Evolutionary conservation across 352 stramenopile species (phyloP).

Genomic region (Thraustochytrium sp.): DNA sequence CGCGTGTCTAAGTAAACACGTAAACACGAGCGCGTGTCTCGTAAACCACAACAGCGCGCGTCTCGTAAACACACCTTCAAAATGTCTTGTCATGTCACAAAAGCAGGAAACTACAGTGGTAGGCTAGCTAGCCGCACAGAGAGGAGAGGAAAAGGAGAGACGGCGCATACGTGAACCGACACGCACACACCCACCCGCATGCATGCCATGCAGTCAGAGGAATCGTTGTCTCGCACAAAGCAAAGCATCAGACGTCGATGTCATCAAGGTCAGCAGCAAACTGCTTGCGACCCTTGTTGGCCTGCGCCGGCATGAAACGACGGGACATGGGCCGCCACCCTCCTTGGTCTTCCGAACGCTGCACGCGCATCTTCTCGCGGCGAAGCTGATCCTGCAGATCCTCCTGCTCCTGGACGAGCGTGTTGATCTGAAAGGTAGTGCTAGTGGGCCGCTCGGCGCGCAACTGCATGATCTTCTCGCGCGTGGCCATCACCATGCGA

Average conservation of each 20-base stretch:
- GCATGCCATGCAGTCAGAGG: too few species aligned
- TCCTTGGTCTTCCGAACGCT: neutral
- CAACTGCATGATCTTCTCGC: constrained; percentile 13
- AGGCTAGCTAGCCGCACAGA: too few species aligned
- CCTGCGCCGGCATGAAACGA: neutral
- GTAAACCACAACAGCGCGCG: too few species aligned
- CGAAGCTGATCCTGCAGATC: constrained; percentile 23
- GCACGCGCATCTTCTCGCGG: constrained; percentile 7
- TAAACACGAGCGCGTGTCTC: too few species aligned
- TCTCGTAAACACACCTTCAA: too few species aligned
- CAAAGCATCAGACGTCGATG: neutral
- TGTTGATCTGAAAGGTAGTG: neutral
- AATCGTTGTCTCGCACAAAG: neutral
- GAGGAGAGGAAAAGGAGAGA: too few species aligned
- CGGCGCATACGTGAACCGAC: too few species aligned
- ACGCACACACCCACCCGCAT: too few species aligned
- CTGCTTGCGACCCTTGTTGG: neutral
- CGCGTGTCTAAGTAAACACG: too few species aligned
- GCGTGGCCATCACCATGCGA: constrained; percentile 6
- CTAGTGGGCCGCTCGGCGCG: neutral
- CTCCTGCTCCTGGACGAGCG: constrained; percentile 6
- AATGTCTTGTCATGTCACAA: too few species aligned
- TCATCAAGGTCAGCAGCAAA: neutral
- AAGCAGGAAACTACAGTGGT: too few species aligned
- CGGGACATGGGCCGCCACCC: neutral